Evolutionary conservation across 2,329 filamentous ascomycete genomes (phyloP), one percentile per base, ranked within the genome.

Genomic region (Fusarium protoensiforme): DNA sequence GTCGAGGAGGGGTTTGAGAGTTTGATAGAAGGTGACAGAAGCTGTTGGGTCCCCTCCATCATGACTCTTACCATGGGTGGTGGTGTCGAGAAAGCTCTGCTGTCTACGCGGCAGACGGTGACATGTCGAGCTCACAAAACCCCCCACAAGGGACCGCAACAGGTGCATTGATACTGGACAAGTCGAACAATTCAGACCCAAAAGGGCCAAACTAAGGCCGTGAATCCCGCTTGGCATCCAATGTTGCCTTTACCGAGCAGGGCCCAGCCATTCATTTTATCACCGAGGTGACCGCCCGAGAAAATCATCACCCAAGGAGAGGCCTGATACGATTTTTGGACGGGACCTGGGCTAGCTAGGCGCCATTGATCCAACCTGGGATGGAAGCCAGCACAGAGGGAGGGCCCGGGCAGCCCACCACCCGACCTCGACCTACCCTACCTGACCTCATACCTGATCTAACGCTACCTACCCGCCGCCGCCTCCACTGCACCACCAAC

Each of bases 221-320:
- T 69, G 57, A 62, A 73, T 73, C 67, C 62, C 67, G 65, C 73
- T 71, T 73, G 71, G 72, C 64, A 63, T 63, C 29, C 61, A 48
- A 27, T 38, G 53, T 53, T 64, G 20, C 22, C 65, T 60, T 60
- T 70, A 57, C 61, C 67, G 31, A 66, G 64, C 74, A 75, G 75
- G 67, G 73, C 73, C 74, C 74, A 69, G 68, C 66, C 71, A 74
- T 71, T 77, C 75, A 78, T 77, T 78, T 77, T 78, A 75, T 77
- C 75, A 75, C 75, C 74, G 67, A 74, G 75, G 75, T 64, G 74
- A 77, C 74, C 48, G 63, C 51, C 67, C 56, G 57, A 69, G 68
- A 59, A 75, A 72, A 38, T 60, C 61, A 71, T 39, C 58, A 71
- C 53, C 63, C 62, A 54, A 61, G 14, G 61, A 64, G 53, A 57